A percentile compares a stretch with the other conserved stretches of the same genome.
These are phyloP conservation scores for Podila clonocystis DNA, from an alignment of 192 early-diverging fungal genomes.

Conservation along the genomic window DNA sequence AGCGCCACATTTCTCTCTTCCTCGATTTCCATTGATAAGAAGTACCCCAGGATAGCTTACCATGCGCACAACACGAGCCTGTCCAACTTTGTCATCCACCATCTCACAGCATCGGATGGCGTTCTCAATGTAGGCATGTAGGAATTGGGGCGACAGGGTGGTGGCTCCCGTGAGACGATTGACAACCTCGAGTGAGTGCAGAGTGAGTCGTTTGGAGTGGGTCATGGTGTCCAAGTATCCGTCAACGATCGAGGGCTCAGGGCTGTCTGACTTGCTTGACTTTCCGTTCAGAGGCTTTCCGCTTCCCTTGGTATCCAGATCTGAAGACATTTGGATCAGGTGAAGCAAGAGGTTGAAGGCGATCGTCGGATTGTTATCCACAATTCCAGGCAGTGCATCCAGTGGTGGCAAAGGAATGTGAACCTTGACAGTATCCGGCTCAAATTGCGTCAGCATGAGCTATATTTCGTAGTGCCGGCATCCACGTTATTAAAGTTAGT, in stretches of 20 bases:
- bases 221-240: slow-evolving; percentile 44
- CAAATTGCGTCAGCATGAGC: slow-evolving; percentile 47
- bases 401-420: slow-evolving; percentile 40
- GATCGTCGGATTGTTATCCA: slow-evolving; percentile 45
- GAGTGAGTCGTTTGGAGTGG: slow-evolving; percentile 37
- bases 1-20: not conserved
- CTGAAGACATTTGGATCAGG: slow-evolving; percentile 36
- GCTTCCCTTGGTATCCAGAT: slow-evolving; percentile 1
- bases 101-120: slow-evolving; percentile 54
- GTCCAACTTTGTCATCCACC: slow-evolving; percentile 52
- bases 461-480: not conserved
- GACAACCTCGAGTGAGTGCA: slow-evolving; percentile 53
- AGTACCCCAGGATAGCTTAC: slow-evolving; percentile 14
- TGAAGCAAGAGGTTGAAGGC: slow-evolving; percentile 46
- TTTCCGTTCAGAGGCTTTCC: slow-evolving; percentile 15
- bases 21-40: no score
- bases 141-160: slow-evolving; percentile 42
- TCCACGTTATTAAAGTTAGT: not conserved
- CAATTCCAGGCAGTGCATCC: slow-evolving; percentile 41
- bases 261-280: slow-evolving; percentile 8
- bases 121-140: slow-evolving; percentile 52
- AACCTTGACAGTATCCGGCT: slow-evolving; percentile 18
- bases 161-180: slow-evolving; percentile 47
- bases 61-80: slow-evolving; percentile 56
- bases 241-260: slow-evolving; percentile 38